Percentiles rank a stretch among this genome's conserved stretches.
These are phyloP conservation scores for Deinandra increscens DNA, from an alignment of 129 eudicot genomes.

Conservation along the genomic window DNA sequence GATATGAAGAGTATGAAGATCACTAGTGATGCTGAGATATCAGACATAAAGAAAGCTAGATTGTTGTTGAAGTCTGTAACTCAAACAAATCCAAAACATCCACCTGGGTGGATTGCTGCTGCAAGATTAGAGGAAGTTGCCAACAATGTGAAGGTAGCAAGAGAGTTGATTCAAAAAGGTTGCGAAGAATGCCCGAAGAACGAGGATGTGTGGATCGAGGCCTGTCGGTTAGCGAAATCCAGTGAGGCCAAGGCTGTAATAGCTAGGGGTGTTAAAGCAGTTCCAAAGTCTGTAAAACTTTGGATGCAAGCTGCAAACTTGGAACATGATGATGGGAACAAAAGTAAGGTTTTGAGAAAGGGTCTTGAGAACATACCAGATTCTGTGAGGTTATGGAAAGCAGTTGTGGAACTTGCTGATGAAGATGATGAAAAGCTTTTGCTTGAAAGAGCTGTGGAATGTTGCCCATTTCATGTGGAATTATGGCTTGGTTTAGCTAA, in stretches of 20 bases:
- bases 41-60: slow-evolving; percentile 83
- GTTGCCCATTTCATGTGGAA: slow-evolving; percentile 89
- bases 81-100: slow-evolving; percentile 84
- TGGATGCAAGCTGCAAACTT: slow-evolving; percentile 88
- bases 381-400: slow-evolving; percentile 93
- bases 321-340: slow-evolving; percentile 68
- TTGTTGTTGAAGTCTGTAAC: slow-evolving; percentile 75
- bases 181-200: slow-evolving; percentile 92
- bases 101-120: slow-evolving; percentile 95
- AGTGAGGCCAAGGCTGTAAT: slow-evolving; percentile 87
- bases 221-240: slow-evolving; percentile 67
- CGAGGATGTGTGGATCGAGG: slow-evolving; percentile 96
- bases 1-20: slow-evolving; percentile 93
- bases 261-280: slow-evolving; percentile 83
- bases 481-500: slow-evolving; percentile 91
- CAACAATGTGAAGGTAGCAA: slow-evolving; percentile 66
- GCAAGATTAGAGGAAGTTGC: slow-evolving; percentile 91
- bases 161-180: slow-evolving; percentile 64
- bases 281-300: slow-evolving; percentile 80
- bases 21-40: slow-evolving; percentile 91
- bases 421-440: slow-evolving; percentile 80
- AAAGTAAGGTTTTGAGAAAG: slow-evolving; percentile 77
- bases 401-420: slow-evolving; percentile 85
- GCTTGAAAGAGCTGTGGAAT: slow-evolving; percentile 84
- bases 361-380: slow-evolving; percentile 90